Conservation (phyloP, 2,329 filamentous ascomycete species). For the Drechslerella coelobrocha region DNA sequence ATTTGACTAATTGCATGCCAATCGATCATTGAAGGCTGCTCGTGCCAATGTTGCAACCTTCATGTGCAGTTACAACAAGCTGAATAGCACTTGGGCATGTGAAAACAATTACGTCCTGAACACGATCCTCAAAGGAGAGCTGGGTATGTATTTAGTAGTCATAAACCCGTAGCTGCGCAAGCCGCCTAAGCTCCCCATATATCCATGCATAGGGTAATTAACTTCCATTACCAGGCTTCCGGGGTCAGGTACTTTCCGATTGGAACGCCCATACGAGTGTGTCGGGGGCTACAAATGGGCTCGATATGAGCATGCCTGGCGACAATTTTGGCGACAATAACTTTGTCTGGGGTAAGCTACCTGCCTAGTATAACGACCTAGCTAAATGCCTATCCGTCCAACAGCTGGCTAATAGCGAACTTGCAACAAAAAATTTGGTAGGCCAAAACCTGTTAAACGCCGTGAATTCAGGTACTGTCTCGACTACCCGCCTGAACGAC, state of each 20-base stretch:
- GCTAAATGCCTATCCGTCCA: slow-evolving; percentile 72
- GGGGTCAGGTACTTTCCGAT: slow-evolving; percentile 61
- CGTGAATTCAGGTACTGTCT: slow-evolving; percentile 86
- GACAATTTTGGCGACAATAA: slow-evolving; percentile 79
- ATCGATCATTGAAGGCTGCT: slow-evolving; percentile 11
- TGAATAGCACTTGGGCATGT: slow-evolving; percentile 82
- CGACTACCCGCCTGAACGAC: slow-evolving; percentile 86
- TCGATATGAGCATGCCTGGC: slow-evolving; percentile 90
- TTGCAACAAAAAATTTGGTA: background rate
- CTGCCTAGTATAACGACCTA: slow-evolving; percentile 61
- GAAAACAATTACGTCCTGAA: slow-evolving; percentile 81
- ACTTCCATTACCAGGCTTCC: slow-evolving; percentile 21
- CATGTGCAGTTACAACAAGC: slow-evolving; percentile 72
- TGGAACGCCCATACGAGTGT: slow-evolving; percentile 63
- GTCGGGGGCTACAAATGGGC: slow-evolving; percentile 62
- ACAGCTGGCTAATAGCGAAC: background rate
- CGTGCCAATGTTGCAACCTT: slow-evolving; percentile 50
- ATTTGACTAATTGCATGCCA: background rate
- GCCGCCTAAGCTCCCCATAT: background rate
- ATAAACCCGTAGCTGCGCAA: background rate
- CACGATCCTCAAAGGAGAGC: slow-evolving; percentile 67
- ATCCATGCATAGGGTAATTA: background rate
- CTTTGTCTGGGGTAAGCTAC: slow-evolving; percentile 73
- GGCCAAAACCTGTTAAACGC: slow-evolving; percentile 77
- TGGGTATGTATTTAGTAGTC: slow-evolving; percentile 15